Evolutionary conservation across 2,329 filamentous ascomycete genomes (phyloP).

Genomic region (Chaetoscypha palmicola): DNA sequence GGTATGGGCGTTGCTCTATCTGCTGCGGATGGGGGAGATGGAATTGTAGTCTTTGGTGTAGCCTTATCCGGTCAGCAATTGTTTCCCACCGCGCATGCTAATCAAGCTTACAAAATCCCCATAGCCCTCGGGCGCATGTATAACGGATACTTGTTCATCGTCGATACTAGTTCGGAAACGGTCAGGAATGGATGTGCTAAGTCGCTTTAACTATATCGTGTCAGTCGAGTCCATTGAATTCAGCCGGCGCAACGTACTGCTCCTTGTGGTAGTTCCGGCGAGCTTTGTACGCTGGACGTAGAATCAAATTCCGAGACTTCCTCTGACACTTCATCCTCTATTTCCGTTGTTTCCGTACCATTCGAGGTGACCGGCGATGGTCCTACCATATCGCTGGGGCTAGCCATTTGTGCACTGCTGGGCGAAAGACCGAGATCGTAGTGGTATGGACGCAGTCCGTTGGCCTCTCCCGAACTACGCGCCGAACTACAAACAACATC

Average conservation of each 20-base stretch:
- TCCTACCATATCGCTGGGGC: conserved; percentile 65
- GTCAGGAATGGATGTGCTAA: conserved; percentile 48
- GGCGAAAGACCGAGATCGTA: conserved; percentile 30
- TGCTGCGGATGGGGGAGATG: conserved; percentile 13
- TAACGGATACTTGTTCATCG: conserved; percentile 82
- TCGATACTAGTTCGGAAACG: conserved; percentile 51
- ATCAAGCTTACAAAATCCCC: conserved; percentile 60
- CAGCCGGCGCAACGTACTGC: conserved; percentile 18
- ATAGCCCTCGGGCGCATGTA: conserved; percentile 82
- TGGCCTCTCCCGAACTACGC: conserved; percentile 38
- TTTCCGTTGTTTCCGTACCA: conserved; percentile 75
- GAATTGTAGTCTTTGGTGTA: conserved; percentile 16
- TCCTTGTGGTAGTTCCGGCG: conserved; percentile 23
- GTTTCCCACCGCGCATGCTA: neutral
- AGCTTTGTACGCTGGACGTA: conserved; percentile 29
- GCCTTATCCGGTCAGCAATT: conserved; percentile 16
- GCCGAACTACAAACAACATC: conserved; percentile 35
- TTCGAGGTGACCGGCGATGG: conserved; percentile 82
- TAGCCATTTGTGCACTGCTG: conserved; percentile 40
- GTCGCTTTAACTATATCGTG: conserved; percentile 25
- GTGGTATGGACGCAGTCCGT: conserved; percentile 46
- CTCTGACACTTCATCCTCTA: conserved; percentile 68
- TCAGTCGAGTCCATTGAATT: conserved; percentile 2
- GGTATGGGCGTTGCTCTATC: conserved; percentile 30
- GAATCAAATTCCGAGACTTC: conserved; percentile 40